Evolutionary conservation across 306 rosid species (phyloP).

Genomic region (Vigna hirtella): DNA sequence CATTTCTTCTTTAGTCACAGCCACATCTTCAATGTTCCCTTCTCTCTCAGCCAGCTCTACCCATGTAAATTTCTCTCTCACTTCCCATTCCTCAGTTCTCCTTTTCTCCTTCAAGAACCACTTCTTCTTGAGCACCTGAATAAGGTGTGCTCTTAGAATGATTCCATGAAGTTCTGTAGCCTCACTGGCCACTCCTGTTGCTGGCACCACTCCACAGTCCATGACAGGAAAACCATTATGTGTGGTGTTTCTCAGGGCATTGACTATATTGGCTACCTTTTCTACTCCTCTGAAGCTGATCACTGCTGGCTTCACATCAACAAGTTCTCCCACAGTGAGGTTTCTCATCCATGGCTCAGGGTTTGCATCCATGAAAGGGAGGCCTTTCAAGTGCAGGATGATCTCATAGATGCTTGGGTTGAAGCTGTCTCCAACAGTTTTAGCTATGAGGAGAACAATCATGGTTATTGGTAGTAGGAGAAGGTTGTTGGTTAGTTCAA

Average conservation of each 20-base stretch:
- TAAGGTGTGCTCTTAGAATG: conserved; percentile 80
- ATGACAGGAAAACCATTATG: conserved; percentile 85
- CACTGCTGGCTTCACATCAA: conserved; percentile 73
- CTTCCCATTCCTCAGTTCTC: conserved; percentile 92
- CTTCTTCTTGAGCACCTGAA: conserved; percentile 72
- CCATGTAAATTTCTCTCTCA: conserved; percentile 76
- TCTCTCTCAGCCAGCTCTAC: conserved; percentile 82
- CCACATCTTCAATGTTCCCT: conserved; percentile 74
- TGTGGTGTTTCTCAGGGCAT: conserved; percentile 75
- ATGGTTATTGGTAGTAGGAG: conserved; percentile 86
- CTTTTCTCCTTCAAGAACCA: conserved; percentile 81
- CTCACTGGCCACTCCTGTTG: conserved; percentile 49
- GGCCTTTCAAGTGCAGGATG: conserved; percentile 78
- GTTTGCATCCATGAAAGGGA: conserved; percentile 85
- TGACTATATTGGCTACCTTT: conserved; percentile 72
- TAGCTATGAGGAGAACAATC: conserved; percentile 83
- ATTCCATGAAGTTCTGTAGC: conserved; percentile 77
- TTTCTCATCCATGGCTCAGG: conserved; percentile 96
- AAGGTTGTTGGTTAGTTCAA: conserved; percentile 89
- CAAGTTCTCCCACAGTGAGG: conserved; percentile 79
- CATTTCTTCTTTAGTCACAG: conserved; percentile 75
- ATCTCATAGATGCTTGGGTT: conserved; percentile 90
- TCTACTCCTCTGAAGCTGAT: conserved; percentile 69
- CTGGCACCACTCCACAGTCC: conserved; percentile 56
- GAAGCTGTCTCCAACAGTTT: conserved; percentile 87